Percentiles rank a stretch among this genome's conserved stretches.
Evolutionary conservation across 1,284 basidiomycete species (phyloP).

Genomic region (Ceratobasidium sp.): DNA sequence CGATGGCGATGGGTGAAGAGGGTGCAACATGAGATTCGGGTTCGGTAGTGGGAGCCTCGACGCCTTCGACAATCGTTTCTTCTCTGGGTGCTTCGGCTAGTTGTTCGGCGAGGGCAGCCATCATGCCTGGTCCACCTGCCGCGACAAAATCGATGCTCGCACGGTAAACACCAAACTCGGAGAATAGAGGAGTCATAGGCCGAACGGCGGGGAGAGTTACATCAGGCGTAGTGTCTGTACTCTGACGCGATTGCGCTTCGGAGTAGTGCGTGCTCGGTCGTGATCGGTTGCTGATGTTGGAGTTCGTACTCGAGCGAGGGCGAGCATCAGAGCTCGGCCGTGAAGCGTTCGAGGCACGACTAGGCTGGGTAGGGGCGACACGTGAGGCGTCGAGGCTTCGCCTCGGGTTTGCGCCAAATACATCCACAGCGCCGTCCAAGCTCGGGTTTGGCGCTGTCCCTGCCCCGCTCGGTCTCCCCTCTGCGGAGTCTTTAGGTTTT

Average conservation of each 20-base stretch:
- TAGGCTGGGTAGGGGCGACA: background rate
- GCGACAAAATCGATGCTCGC: constrained; percentile 41
- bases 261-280: constrained; percentile 20
- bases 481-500: constrained; percentile 18
- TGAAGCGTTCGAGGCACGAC: background rate
- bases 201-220: constrained; percentile 29
- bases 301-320: constrained; percentile 13
- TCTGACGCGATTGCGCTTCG: constrained; percentile 7
- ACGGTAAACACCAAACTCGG: constrained; percentile 42
- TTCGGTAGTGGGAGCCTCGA: background rate
- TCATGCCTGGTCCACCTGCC: constrained; percentile 35
- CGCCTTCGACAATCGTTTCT: constrained; percentile 17
- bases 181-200: constrained; percentile 38
- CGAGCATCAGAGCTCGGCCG: constrained; percentile 21
- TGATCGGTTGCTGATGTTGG: background rate
- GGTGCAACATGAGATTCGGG: background rate
- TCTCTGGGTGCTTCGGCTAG: constrained; percentile 2
- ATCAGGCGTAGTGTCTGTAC: constrained; percentile 14
- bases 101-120: constrained; percentile 26
- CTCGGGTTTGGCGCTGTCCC: background rate
- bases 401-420: background rate
- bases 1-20: constrained; percentile 3
- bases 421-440: background rate
- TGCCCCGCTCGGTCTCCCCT: constrained; percentile 22
- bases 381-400: constrained; percentile 27